Evolutionary conservation across 768 basidiomycete genomes (phyloP).

Genomic region (Gloeophyllum trabeum): DNA sequence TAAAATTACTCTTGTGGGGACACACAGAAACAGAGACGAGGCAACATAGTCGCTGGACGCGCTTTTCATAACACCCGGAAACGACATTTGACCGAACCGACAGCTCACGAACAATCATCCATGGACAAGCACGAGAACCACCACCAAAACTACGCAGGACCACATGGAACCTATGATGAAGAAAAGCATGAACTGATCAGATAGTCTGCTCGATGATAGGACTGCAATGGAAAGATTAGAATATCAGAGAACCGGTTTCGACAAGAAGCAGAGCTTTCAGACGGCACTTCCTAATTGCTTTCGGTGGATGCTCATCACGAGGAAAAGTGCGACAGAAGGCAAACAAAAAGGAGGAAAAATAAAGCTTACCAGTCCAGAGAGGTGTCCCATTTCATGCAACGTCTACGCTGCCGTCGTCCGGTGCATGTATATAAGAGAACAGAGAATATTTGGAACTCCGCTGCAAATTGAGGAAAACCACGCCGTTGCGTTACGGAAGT

Average conservation of each 20-base stretch:
- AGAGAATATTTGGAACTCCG: background rate
- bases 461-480: too few species aligned
- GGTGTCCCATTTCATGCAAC: background rate
- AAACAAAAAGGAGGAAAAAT: background rate
- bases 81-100: too few species aligned
- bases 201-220: background rate
- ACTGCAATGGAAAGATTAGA: background rate
- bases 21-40: too few species aligned
- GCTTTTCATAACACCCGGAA: too few species aligned
- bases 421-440: background rate
- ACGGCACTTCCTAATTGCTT: constrained; percentile 5
- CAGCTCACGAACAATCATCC: too few species aligned
- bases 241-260: constrained; percentile 4
- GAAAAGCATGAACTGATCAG: too few species aligned
- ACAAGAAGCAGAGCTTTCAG: constrained; percentile 1
- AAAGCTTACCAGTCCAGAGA: background rate
- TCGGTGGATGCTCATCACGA: background rate
- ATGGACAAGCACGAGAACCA: too few species aligned
- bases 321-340: background rate
- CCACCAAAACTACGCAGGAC: too few species aligned
- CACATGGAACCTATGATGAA: too few species aligned
- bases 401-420: background rate
- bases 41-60: too few species aligned
- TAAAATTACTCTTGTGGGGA: too few species aligned
- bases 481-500: too few species aligned